Evolutionary conservation across 805 yeast genomes (phyloP).

Genomic region (Ogataea wickerhamii): DNA sequence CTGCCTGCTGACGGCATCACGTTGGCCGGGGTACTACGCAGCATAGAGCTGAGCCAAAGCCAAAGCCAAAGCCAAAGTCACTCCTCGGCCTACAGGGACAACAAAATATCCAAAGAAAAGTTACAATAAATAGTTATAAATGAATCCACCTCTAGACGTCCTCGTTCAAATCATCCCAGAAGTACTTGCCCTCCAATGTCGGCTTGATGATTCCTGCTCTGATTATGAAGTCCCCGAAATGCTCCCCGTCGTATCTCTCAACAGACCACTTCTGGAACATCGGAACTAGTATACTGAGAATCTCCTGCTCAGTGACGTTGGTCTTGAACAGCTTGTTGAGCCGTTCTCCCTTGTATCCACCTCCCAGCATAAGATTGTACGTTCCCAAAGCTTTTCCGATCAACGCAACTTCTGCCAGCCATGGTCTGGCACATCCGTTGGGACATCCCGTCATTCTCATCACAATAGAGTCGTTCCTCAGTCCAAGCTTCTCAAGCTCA

Average conservation of each 20-base stretch:
- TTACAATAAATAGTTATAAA: no score
- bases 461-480: slow-evolving; percentile 89
- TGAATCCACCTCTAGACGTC: slow-evolving; percentile 42
- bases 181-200: slow-evolving; percentile 84
- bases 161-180: slow-evolving; percentile 92
- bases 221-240: slow-evolving; percentile 89
- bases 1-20: slow-evolving; percentile 27
- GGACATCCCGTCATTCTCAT: slow-evolving; percentile 99
- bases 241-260: slow-evolving; percentile 89
- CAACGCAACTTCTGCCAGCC: slow-evolving; percentile 94
- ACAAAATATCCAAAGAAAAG: no score
- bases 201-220: slow-evolving; percentile 86
- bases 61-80: no score
- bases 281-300: slow-evolving; percentile 71
- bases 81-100: no score
- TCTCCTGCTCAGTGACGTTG: slow-evolving; percentile 87
- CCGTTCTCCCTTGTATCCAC: slow-evolving; percentile 92
- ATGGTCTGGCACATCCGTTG: slow-evolving; percentile 97
- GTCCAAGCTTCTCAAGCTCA: slow-evolving; percentile 86
- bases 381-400: slow-evolving; percentile 95
- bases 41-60: slow-evolving; percentile 21
- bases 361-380: slow-evolving; percentile 91
- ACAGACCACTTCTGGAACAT: slow-evolving; percentile 91
- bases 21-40: slow-evolving; percentile 31
- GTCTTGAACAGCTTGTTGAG: slow-evolving; percentile 85